These are phyloP conservation scores for Calocera viscosa DNA, from an alignment of 768 basidiomycete species.

Conservation along the genomic window DNA sequence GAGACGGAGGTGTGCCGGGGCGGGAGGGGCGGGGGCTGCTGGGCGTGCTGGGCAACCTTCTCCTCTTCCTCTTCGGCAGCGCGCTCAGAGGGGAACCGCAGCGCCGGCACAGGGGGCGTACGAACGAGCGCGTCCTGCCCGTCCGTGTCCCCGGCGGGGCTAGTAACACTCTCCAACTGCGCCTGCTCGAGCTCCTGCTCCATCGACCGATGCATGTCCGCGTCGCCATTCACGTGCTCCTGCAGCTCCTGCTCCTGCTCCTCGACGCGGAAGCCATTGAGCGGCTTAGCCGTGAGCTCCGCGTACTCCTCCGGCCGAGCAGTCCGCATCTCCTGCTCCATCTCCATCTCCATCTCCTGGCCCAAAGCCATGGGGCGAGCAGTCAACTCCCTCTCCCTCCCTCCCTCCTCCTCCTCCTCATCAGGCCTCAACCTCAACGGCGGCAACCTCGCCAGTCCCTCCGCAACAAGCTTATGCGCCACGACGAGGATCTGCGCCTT, in stretches of 20 bases:
- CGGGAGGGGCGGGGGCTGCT: conserved; percentile 7
- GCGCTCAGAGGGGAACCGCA: not conserved
- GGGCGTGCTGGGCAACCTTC: not conserved
- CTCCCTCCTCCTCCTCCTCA: conserved; percentile 32
- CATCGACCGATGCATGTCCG: not conserved
- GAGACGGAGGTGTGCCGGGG: conserved; percentile 6
- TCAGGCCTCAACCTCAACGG: conserved; percentile 63
- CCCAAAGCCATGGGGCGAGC: conserved; percentile 17
- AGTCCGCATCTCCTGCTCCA: not conserved
- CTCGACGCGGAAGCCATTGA: not conserved
- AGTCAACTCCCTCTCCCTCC: conserved; percentile 31
- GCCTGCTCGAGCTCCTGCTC: not conserved
- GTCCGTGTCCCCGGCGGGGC: not conserved
- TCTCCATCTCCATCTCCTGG: conserved; percentile 2
- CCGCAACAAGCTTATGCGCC: conserved; percentile 76
- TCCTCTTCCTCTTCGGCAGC: not conserved
- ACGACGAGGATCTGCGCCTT: conserved; percentile 71
- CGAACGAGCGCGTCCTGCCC: not conserved
- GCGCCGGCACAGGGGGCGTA: not conserved
- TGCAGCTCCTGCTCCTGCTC: not conserved
- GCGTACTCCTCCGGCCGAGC: not conserved
- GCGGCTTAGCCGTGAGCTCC: not conserved
- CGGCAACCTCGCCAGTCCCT: conserved; percentile 62
- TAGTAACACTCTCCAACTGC: not conserved
- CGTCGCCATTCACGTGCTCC: not conserved